Base-by-base conservation (phyloP, 1,284 basidiomycete species). In the Coriolopsis trogii region DNA sequence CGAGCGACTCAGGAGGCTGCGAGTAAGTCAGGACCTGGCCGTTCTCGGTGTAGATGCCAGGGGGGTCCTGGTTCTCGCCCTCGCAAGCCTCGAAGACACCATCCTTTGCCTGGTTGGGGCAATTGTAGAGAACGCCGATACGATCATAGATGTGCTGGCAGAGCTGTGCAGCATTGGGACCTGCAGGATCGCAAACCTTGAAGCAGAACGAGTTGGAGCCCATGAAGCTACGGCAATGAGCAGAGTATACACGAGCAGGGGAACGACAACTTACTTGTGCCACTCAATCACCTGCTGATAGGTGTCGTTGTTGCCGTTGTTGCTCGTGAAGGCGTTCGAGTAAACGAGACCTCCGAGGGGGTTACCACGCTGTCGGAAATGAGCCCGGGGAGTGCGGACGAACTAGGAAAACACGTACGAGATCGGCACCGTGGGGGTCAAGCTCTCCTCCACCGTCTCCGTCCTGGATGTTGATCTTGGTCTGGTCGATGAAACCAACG, bases 371-470 rank as follows among this genome's bases (percentile, higher is more conserved):
- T 72, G 42, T 16, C 3, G 9, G 15, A 10, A 7, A n/a, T 33
- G 6, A 53, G 40, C 15, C 10, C 3, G 4, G 20, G 18, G 8
- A 7, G 0, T 18, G 7, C 45, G 20, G 26, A 0, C 13, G 10
- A 6, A 25, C n/a, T 15, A 25, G 7, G 23, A 6, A 38, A 9
- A 16, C 1, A 56, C 74, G 65, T 41, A 67, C 65, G 31, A 63
- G 46, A 46, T 67, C 61, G 6, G 46, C 49, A 55, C 84, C 84
- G 55, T 81, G 75, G 47, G 82, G 78, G 63, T 87, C 85, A 34
- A 86, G 72, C 66, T 88, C 85, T 49, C 87, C 87, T 63, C 89
- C 89, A 20, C 63, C 79, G 62, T 91, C 89, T n/a, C 60, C 70
- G 0, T 66, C 25, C 8, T 65, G 49, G 25, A 90, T 67, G 70